Percentiles rank a stretch among this genome's conserved stretches.
phyloP scores from a whole-genome alignment of 228 moss, liverwort and hornwort species.

The Sphagnum fallax region DNA sequence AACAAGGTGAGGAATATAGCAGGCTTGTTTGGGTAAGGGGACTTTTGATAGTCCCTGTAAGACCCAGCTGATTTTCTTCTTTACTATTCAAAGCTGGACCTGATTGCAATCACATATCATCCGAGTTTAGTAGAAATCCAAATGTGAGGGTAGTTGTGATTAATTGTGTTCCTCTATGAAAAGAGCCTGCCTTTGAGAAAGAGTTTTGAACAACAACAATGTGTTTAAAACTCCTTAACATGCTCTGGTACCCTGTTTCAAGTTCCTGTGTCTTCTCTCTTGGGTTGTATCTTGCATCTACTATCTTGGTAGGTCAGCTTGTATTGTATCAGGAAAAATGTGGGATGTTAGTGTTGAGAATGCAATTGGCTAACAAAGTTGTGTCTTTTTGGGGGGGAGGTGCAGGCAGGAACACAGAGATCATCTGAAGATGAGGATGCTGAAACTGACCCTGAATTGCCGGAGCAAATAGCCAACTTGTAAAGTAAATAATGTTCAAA shows the following conservation, averaged over 20 bases:
- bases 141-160: slow-evolving; percentile 10
- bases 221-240: background rate
- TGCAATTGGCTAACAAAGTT: too few species aligned
- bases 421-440: slow-evolving; percentile 55
- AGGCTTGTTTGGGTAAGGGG: slow-evolving; percentile 8
- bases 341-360: too few species aligned
- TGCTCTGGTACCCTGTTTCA: too few species aligned
- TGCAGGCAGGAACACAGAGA: slow-evolving; percentile 50
- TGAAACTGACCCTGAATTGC: slow-evolving; percentile 63
- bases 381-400: background rate
- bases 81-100: too few species aligned
- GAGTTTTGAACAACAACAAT: background rate
- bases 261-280: slow-evolving; percentile 2
- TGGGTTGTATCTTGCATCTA: too few species aligned
- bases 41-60: background rate
- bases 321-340: too few species aligned
- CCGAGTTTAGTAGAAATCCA: background rate
- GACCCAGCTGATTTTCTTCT: background rate
- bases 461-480: slow-evolving; percentile 81
- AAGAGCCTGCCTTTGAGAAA: too few species aligned
- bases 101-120: background rate
- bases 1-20: slow-evolving; percentile 39
- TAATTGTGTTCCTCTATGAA: slow-evolving; percentile 6
- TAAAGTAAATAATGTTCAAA: slow-evolving; percentile 31
- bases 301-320: too few species aligned